Evolutionary conservation across 805 yeast species (phyloP), one percentile per base, ranked within the genome.

Genomic region (Torulaspora gathmanii): DNA sequence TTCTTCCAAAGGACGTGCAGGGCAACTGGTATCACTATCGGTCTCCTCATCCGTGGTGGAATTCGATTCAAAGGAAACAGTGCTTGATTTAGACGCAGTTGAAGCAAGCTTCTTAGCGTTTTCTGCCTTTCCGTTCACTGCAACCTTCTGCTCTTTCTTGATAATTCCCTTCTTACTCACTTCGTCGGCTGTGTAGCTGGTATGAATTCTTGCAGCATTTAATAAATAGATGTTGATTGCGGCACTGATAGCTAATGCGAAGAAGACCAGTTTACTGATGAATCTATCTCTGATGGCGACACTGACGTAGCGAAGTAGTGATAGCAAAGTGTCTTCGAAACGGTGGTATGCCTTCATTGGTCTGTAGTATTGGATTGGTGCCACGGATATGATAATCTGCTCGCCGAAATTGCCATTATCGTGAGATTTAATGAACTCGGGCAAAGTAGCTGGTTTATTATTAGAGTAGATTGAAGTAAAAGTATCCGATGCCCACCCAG

Each of bases 211-310:
- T n/a, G 95, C 84, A 46, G 87, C 93, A 58, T 88, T 87, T 63
- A 91, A 75, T 54, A 93, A 74, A 65, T 90, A 91, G 40, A 85
- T 80, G 63, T 93, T 93, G 52, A 86, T 80, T 5, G 84, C 80
- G 44, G 87, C 77, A 53, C 95, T 85, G 52, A 86, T 69, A 20
- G 84, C 80, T 49, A 90, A 79, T 9, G 80, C 80, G 50, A 85
- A 73, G 36, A 90, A 76, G 42, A 89, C 72, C 51, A 82, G 77
- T 63, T 90, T 90, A 50, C 93, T 81, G 53, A 89, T 77, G 50
- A 87, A 70, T 44, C 82, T 84, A 64, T 90, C 96, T 56, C 84
- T 78, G 45, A 90, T 83, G 15, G 90, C 86, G 46, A 60, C 61
- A 48, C 87, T 81, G 50, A 89, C 64, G 40, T 71, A 72, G 33